Percentiles rank a stretch among this genome's conserved stretches.
These are phyloP conservation scores for Penicillium sp. DNA, from an alignment of 2,329 filamentous ascomycete species.

Conservation along the genomic window DNA sequence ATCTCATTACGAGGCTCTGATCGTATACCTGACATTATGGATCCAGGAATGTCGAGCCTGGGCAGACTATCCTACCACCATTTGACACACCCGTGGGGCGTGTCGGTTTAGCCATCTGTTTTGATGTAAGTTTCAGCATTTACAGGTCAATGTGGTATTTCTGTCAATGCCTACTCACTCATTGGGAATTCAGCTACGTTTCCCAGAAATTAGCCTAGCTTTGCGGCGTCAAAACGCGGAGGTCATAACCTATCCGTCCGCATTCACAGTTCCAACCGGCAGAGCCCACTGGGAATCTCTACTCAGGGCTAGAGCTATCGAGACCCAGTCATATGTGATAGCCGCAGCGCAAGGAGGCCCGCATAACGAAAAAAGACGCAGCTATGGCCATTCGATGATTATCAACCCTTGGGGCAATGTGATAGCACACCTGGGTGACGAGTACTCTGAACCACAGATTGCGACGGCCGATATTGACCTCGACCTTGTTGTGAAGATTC, in stretches of 20 bases:
- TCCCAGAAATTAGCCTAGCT: constrained; percentile 74
- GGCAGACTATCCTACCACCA: constrained; percentile 67
- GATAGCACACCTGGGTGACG: constrained; percentile 65
- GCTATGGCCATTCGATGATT: constrained; percentile 86
- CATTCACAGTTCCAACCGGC: constrained; percentile 87
- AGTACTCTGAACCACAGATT: constrained; percentile 53
- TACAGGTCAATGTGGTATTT: neutral
- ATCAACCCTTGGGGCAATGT: constrained; percentile 87
- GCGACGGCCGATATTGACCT: constrained; percentile 62
- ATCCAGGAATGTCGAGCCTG: constrained; percentile 68
- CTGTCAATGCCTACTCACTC: neutral
- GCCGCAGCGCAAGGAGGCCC: constrained; percentile 81
- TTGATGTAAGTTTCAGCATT: constrained; percentile 64
- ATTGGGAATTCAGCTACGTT: constrained; percentile 64
- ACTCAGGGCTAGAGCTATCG: constrained; percentile 80
- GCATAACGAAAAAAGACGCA: constrained; percentile 76
- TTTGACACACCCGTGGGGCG: constrained; percentile 76
- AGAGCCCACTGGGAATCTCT: constrained; percentile 84
- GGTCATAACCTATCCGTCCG: constrained; percentile 83
- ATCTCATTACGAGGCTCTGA: neutral
- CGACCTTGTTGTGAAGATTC: constrained; percentile 57
- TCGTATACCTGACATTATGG: neutral
- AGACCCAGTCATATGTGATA: constrained; percentile 85
- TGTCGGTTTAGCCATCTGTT: constrained; percentile 84
- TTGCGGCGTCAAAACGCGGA: constrained; percentile 72